Conservation (phyloP, 192 early-diverging fungal species). For the Podila clonocystis region DNA sequence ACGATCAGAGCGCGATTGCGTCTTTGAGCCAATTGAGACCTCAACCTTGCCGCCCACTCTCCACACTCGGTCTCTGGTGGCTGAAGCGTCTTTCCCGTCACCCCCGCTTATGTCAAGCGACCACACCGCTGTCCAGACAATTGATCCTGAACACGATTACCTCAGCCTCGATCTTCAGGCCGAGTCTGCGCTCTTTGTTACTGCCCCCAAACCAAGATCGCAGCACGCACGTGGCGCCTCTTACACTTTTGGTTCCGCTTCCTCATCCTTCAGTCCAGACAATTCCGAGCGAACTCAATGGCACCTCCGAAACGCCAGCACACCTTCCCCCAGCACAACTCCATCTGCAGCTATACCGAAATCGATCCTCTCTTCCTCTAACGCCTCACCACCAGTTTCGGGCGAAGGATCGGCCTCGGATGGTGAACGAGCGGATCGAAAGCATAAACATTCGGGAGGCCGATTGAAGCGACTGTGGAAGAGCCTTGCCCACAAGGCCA, state of each 20-base stretch:
- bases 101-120: neutral
- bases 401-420: no score
- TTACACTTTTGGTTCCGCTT: neutral
- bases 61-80: neutral
- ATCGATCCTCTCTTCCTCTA: neutral
- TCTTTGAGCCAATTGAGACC: neutral
- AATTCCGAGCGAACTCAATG: neutral
- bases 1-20: neutral
- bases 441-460: neutral
- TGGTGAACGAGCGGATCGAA: no score
- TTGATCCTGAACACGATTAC: neutral
- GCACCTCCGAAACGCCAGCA: conserved; percentile 19
- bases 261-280: neutral
- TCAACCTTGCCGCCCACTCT: neutral
- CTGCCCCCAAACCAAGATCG: neutral
- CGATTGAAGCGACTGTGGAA: conserved; percentile 27
- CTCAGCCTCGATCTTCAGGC: no score
- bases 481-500: conserved; percentile 16
- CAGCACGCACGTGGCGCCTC: no score
- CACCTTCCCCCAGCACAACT: neutral
- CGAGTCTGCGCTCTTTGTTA: neutral
- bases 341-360: neutral
- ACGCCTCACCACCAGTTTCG: neutral
- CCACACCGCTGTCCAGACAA: neutral
- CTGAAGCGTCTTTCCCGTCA: neutral